phyloP scores from a whole-genome alignment of 2,329 filamentous ascomycete species.

The Hymenoscyphus repandus region DNA sequence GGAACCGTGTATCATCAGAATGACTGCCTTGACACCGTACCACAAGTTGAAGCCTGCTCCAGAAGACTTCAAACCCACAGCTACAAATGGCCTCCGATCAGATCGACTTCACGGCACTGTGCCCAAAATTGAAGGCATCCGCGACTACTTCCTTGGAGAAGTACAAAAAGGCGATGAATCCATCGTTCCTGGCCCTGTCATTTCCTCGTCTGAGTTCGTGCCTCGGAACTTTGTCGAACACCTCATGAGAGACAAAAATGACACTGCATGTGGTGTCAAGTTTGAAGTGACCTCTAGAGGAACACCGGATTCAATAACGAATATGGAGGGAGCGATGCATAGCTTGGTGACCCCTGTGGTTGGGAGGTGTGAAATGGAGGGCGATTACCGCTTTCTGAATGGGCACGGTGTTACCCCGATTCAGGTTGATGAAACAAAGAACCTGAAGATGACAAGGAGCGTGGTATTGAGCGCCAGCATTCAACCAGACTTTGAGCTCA shows the following conservation, averaged over 20 bases:
- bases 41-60: too few species aligned
- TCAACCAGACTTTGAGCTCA: neutral
- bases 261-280: neutral
- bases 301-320: neutral
- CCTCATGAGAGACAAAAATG: neutral
- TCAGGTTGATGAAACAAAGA: neutral
- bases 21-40: too few species aligned
- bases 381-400: neutral
- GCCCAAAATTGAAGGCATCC: too few species aligned
- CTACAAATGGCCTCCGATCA: too few species aligned
- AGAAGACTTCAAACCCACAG: too few species aligned
- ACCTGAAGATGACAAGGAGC: neutral
- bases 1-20: too few species aligned
- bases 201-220: neutral
- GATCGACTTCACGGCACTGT: too few species aligned
- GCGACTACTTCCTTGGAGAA: too few species aligned
- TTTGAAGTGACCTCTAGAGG: neutral
- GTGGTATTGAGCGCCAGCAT: neutral
- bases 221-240: neutral
- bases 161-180: too few species aligned
- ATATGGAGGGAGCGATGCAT: neutral
- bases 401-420: neutral
- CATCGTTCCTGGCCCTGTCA: neutral
- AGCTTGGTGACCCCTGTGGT: neutral
- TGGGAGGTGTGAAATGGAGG: neutral